These are phyloP conservation scores for Mortierella sp. DNA, from an alignment of 371 early-diverging fungal genomes.

Conservation along the genomic window DNA sequence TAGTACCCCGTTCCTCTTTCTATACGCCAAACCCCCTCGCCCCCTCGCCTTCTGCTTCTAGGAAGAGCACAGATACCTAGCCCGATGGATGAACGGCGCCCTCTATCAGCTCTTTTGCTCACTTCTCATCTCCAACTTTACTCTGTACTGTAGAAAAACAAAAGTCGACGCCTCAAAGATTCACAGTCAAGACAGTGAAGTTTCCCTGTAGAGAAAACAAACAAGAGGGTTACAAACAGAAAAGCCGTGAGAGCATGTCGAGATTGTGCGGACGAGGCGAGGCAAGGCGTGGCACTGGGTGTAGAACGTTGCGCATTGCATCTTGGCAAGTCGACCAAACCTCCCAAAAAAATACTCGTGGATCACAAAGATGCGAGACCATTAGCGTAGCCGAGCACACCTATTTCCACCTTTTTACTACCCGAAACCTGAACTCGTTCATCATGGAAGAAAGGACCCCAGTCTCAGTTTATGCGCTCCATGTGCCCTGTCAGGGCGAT, in stretches of 20 bases:
- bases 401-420: neutral
- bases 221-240: neutral
- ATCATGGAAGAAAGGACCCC: neutral
- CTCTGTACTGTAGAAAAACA: neutral
- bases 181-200: neutral
- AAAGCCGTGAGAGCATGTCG: neutral
- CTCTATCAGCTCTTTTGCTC: no score
- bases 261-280: neutral
- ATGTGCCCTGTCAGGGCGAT: neutral
- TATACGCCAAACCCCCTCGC: no score
- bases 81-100: neutral
- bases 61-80: neutral
- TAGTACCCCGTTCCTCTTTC: neutral
- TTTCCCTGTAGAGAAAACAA: neutral
- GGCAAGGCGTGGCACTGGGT: neutral
- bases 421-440: neutral
- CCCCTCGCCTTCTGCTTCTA: neutral
- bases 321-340: no score
- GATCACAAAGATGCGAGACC: neutral
- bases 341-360: neutral
- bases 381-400: neutral
- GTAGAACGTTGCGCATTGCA: neutral
- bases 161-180: neutral
- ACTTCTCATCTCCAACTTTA: neutral
- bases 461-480: neutral